These are phyloP conservation scores for Fomitiporia mediterranea DNA, from an alignment of 1,284 basidiomycete species.

Conservation along the genomic window DNA sequence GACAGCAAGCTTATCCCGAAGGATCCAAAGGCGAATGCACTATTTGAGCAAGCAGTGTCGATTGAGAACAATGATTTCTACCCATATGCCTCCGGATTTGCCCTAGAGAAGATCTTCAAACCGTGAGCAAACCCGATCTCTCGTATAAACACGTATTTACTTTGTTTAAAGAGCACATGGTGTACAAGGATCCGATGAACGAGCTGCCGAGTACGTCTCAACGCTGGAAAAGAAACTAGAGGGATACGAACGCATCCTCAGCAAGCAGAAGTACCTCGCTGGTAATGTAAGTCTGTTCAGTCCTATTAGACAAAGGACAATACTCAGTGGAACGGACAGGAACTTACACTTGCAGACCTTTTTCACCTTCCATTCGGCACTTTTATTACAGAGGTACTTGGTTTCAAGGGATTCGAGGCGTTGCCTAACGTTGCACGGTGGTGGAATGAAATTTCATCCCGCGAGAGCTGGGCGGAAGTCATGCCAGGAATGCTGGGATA, in stretches of 20 bases:
- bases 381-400: not conserved
- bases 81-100: slow-evolving; percentile 25
- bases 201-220: slow-evolving; percentile 25
- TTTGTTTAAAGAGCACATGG: slow-evolving; percentile 1
- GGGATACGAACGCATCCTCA: slow-evolving; percentile 43
- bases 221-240: slow-evolving; percentile 36
- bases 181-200: slow-evolving; percentile 25
- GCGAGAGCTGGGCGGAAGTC: slow-evolving; percentile 24
- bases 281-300: slow-evolving; percentile 34
- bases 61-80: slow-evolving; percentile 33
- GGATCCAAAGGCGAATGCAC: slow-evolving; percentile 29
- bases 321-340: not conserved
- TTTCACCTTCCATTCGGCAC: slow-evolving; percentile 14
- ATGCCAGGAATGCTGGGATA: too few species aligned
- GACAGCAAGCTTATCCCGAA: slow-evolving; percentile 20
- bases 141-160: not conserved
- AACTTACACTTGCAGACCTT: slow-evolving; percentile 12
- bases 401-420: slow-evolving; percentile 1
- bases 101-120: slow-evolving; percentile 29
- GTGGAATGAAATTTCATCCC: slow-evolving; percentile 25
- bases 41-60: slow-evolving; percentile 32
- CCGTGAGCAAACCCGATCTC: slow-evolving; percentile 3
- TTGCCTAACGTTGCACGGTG: slow-evolving; percentile 20
- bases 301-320: not conserved
- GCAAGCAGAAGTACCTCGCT: slow-evolving; percentile 44